phyloP scores from a whole-genome alignment of 345 rosid genomes.

The Aurinia saxatilis region DNA sequence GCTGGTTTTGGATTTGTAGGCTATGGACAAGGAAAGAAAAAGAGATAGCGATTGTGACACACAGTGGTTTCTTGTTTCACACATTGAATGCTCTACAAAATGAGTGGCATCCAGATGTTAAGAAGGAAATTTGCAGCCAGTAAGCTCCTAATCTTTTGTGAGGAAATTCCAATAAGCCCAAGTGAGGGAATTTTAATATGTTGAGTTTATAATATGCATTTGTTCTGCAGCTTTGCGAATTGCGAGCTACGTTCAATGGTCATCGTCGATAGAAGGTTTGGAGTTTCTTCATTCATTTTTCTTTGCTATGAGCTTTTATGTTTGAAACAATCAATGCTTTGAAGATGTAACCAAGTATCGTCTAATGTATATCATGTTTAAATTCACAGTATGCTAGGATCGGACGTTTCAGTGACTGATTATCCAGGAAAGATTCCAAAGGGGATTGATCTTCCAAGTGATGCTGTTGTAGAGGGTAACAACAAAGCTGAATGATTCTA shows the following conservation, averaged over 20 bases:
- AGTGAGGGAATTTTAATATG: not conserved
- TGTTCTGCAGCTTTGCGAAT: constrained; percentile 67
- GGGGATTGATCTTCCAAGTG: constrained; percentile 50
- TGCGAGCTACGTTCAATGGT: constrained; percentile 98
- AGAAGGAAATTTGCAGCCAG: constrained; percentile 72
- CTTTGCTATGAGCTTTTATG: not conserved
- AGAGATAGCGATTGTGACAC: constrained; percentile 97
- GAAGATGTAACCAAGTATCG: not conserved
- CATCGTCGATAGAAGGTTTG: constrained; percentile 72
- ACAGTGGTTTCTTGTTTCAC: constrained; percentile 87
- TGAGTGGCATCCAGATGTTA: constrained; percentile 74
- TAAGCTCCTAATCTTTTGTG: constrained; percentile 23
- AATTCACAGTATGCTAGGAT: constrained; percentile 57
- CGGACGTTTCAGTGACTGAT: constrained; percentile 49
- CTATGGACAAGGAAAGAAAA: constrained; percentile 93
- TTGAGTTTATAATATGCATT: not conserved
- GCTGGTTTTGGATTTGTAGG: constrained; percentile 39
- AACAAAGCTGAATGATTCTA: constrained; percentile 10
- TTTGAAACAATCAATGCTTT: not conserved
- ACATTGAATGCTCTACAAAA: constrained; percentile 59
- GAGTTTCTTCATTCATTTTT: not conserved
- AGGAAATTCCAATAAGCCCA: no score
- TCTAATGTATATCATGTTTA: not conserved
- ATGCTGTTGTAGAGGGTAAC: constrained; percentile 27
- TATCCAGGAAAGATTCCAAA: constrained; percentile 83